Base-by-base conservation (phyloP, 805 yeast species). In the Schwanniomyces yamadae region DNA sequence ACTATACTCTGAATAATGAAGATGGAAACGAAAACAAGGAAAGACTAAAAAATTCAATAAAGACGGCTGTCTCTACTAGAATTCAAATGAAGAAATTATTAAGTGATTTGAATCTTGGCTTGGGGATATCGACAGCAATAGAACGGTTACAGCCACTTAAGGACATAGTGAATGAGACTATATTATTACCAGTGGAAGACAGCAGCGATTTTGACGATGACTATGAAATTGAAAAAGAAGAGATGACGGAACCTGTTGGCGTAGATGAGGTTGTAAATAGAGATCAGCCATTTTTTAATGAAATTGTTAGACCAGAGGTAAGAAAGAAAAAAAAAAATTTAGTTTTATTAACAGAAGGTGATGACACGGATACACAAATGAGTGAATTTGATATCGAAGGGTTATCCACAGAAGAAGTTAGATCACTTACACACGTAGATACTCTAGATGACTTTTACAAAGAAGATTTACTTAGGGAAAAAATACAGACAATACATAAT, bases 141-240 rank as follows among this genome's bases (percentile, higher is more conserved):
- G 78, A 74, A 27, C 46, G 80, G 25, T 63, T 78, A 31, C 80
- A 75, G 49, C 69, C 69, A 3, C 45, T 64, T 36, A 58, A 70
- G 46, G 57, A 69, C 36, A 59, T 75, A 19, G 62, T 77, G 22
- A 71, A 72, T 43, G 69, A 68, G 24, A 63, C 75, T 8, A 61
- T 77, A 8, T 60, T 72, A 12, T 57, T 74, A 28, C 81, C 80
- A 0, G 70, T 66, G 10, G 82, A 75, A 18, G 81, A 77, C 24
- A 37, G 39, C 5, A 48, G 50, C 22, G 63, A 58, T 11, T 41
- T 35, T 26, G 59, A 50, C 12, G 57, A 48, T 18, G 63, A 57
- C 19, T 35, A 38, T 24, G 36, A 27, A 13, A 23, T 30, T 6
- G 42, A 30, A 16, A 32, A 32, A 3, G 54, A 44, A 28, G 42